Evolutionary conservation across 148 eudicot genomes (phyloP).

Genomic region (Chenopodium berlandieri): DNA sequence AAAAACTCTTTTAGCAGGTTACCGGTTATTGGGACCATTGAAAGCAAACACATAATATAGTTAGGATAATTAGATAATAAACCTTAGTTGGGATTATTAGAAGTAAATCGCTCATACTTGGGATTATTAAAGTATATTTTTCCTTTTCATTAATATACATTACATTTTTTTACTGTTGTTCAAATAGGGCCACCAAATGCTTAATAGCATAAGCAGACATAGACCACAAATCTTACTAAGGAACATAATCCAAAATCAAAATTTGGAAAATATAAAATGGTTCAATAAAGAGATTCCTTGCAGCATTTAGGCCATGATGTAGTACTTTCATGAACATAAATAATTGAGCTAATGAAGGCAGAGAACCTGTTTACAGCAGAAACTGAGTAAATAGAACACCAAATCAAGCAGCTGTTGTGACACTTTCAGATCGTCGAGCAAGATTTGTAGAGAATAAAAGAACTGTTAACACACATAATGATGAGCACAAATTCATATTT

Average conservation of each 20-base stretch:
- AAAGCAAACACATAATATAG: too few species aligned
- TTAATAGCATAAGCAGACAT: background rate
- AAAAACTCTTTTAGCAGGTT: too few species aligned
- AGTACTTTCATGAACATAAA: background rate
- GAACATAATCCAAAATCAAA: background rate
- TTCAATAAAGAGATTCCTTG: background rate
- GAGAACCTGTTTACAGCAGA: constrained; percentile 65
- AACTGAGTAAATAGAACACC: constrained; percentile 60
- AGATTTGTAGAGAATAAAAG: constrained; percentile 50
- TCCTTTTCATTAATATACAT: too few species aligned
- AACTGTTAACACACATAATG: background rate
- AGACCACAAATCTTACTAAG: background rate
- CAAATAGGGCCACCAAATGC: background rate
- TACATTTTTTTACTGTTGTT: background rate
- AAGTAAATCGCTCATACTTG: too few species aligned
- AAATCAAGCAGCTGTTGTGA: constrained; percentile 84
- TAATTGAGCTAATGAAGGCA: constrained; percentile 6
- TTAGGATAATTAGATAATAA: too few species aligned
- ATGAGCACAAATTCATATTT: background rate
- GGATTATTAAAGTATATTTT: too few species aligned
- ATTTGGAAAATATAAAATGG: background rate
- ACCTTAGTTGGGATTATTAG: too few species aligned
- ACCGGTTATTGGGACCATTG: too few species aligned
- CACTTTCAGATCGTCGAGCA: constrained; percentile 80
- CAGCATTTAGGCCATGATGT: background rate